Base-by-base conservation (phyloP, 805 yeast genomes). In the Barnettozyma californica region DNA sequence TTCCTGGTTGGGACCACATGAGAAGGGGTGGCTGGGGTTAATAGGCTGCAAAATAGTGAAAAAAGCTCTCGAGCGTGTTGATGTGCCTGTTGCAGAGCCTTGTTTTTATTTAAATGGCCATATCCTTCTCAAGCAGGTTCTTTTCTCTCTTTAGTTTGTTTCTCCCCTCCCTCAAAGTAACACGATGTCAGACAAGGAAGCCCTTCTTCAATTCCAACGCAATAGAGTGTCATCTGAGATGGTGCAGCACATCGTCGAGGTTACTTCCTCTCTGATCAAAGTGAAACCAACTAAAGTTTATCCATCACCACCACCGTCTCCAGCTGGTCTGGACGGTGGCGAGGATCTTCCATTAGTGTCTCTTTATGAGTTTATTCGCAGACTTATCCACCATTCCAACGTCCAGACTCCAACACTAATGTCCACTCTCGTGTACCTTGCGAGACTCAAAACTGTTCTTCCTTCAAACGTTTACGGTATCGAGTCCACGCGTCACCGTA, bases 331-430 rank as follows among this genome's bases (percentile, higher is more conserved):
- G 27, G 41, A 20, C 10, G 18, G 20, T 19, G 38, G 9, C 38
- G 38, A 16, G 21, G 29, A 21, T 3, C 3, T 7, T 9, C 39
- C 27, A 20, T n/a, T 50, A 4, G 55, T 55, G 2, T 63, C 83
- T 0, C 70, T 88, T 41, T 68, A 69, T 40, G 68, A 68, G 21
- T 92, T 94, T 70, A 91, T 94, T 56, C 76, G 81, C 51, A 78
- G 76, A 25, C 70, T 92, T 53, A 83, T 92, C 57, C 74, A 73
- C 47, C 81, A 86, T 60, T 88, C 97, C 7, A 90, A 91, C 64
- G 98, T 92, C 38, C 96, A 90, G 68, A 87, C 96, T 4, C 89
- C 97, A 33, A 92, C 98, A 1, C 75, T 92, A 53, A 92, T 94
- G 98, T 83, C 97, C 19, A 78, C 96, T 5, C 74, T 91, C 47